These are phyloP conservation scores for Rostrohypoxylon terebratum DNA, from an alignment of 495 filamentous ascomycete genomes.

Conservation along the genomic window DNA sequence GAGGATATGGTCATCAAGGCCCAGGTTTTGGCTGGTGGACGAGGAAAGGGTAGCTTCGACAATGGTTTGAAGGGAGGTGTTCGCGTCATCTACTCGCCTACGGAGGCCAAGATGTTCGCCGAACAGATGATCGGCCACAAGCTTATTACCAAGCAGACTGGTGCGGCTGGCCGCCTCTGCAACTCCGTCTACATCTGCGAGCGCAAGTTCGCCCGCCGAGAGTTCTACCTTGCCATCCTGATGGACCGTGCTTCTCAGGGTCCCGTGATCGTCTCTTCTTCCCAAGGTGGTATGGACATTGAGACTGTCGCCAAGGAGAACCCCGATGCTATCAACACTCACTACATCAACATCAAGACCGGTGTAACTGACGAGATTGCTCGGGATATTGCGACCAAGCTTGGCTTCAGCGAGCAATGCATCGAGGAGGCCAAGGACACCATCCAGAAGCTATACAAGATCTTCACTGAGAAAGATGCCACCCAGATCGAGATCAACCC, in stretches of 20 bases:
- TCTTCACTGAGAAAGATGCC: conserved; percentile 97
- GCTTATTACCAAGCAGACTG: conserved; percentile 99
- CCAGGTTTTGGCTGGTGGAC: conserved; percentile 95
- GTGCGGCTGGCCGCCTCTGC: conserved; percentile 88
- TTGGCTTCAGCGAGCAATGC: conserved; percentile 97
- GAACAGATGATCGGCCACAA: conserved; percentile 99
- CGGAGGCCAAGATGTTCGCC: conserved; percentile 93
- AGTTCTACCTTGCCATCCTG: conserved; percentile 98
- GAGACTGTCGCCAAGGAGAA: conserved; percentile 98
- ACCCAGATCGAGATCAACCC: conserved; percentile 99
- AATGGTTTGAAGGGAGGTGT: conserved; percentile 99
- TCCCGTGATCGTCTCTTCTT: conserved; percentile 96
- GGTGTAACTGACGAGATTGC: conserved; percentile 97
- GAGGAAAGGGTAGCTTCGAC: conserved; percentile 96
- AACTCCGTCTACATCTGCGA: conserved; percentile 98
- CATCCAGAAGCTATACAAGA: conserved; percentile 98
- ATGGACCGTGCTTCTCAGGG: conserved; percentile 95
- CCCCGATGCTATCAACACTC: conserved; percentile 93
- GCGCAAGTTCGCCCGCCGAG: conserved; percentile 98
- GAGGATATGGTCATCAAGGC: conserved; percentile 99
- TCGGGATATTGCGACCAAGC: conserved; percentile 85
- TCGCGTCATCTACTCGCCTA: conserved; percentile 92
- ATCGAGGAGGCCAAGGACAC: conserved; percentile 92
- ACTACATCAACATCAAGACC: conserved; percentile 89
- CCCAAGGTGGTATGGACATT: conserved; percentile 99